These are phyloP conservation scores for Paraleonurus japonicus DNA, from an alignment of 257 asterid species.

Conservation along the genomic window DNA sequence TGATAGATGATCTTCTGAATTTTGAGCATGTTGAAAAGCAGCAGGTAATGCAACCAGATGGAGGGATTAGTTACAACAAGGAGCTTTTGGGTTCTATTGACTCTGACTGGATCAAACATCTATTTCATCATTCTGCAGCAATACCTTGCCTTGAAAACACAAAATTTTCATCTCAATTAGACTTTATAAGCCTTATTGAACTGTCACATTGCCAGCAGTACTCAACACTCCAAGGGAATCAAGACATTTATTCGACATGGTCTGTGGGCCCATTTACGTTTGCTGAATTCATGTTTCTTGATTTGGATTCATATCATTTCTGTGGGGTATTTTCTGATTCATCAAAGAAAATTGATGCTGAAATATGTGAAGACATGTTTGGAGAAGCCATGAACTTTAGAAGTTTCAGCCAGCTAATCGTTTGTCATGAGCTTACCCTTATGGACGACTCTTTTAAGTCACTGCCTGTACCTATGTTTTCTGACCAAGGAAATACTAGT, in stretches of 20 bases:
- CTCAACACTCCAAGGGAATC: slow-evolving; percentile 30
- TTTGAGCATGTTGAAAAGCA: slow-evolving; percentile 49
- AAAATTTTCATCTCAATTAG: slow-evolving; percentile 34
- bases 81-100: slow-evolving; percentile 53
- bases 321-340: slow-evolving; percentile 42
- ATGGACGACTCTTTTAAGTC: slow-evolving; percentile 72
- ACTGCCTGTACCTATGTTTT: slow-evolving; percentile 74
- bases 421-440: slow-evolving; percentile 78
- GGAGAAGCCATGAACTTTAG: slow-evolving; percentile 61
- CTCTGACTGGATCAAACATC: slow-evolving; percentile 53
- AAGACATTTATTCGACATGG: slow-evolving; percentile 33
- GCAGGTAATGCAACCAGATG: slow-evolving; percentile 43
- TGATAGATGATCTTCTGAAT: slow-evolving; percentile 41
- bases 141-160: slow-evolving; percentile 37
- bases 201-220: slow-evolving; percentile 36
- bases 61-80: slow-evolving; percentile 33
- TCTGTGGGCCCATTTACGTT: slow-evolving; percentile 37
- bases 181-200: slow-evolving; percentile 43
- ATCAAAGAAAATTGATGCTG: slow-evolving; percentile 44
- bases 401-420: slow-evolving; percentile 61
- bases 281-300: slow-evolving; percentile 60
- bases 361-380: slow-evolving; percentile 61
- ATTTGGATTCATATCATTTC: slow-evolving; percentile 42
- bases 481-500: slow-evolving; percentile 37
- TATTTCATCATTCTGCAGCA: slow-evolving; percentile 39